These are phyloP conservation scores for Phytophthora hibernalis DNA, from an alignment of 352 stramenopile species.

Conservation along the genomic window DNA sequence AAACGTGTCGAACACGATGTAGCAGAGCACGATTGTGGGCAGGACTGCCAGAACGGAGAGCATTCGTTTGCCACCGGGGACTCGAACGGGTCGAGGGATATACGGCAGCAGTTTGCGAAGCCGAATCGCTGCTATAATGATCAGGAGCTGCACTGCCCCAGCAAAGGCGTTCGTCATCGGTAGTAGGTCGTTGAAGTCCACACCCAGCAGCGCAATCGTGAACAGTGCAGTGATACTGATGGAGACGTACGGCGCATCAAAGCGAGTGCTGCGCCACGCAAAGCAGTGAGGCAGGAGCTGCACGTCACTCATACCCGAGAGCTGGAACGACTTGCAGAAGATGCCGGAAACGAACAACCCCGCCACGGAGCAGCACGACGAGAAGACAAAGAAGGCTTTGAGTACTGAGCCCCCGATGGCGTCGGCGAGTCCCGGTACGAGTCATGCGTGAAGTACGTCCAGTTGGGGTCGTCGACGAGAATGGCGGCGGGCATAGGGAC, in stretches of 20 bases:
- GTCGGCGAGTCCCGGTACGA: slow-evolving; percentile 87
- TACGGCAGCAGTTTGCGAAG: slow-evolving; percentile 75
- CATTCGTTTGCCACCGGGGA: slow-evolving; percentile 38
- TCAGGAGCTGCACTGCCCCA: slow-evolving; percentile 81
- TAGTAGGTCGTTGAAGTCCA: slow-evolving; percentile 72
- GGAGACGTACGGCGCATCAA: slow-evolving; percentile 53
- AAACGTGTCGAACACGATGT: slow-evolving; percentile 46
- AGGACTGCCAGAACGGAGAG: slow-evolving; percentile 35
- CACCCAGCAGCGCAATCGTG: slow-evolving; percentile 42
- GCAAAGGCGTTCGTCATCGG: slow-evolving; percentile 93
- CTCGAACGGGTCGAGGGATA: slow-evolving; percentile 63
- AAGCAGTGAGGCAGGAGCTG: slow-evolving; percentile 86
- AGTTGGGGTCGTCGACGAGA: slow-evolving; percentile 66
- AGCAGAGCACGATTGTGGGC: slow-evolving; percentile 34
- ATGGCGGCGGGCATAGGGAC: slow-evolving; percentile 86
- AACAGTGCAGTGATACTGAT: slow-evolving; percentile 46
- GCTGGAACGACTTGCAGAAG: slow-evolving; percentile 89
- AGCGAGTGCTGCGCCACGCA: slow-evolving; percentile 50
- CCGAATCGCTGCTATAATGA: slow-evolving; percentile 90
- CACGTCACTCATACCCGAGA: slow-evolving; percentile 78
- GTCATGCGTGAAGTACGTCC: slow-evolving; percentile 87
- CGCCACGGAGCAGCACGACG: slow-evolving; percentile 82
- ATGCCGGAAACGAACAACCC: slow-evolving; percentile 93
- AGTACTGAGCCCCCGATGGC: slow-evolving; percentile 87
- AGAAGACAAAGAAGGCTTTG: slow-evolving; percentile 82